Percentiles rank a stretch among this genome's conserved stretches.
phyloP scores from a whole-genome alignment of 169 alveolate species.

The Plasmodium vivax region DNA sequence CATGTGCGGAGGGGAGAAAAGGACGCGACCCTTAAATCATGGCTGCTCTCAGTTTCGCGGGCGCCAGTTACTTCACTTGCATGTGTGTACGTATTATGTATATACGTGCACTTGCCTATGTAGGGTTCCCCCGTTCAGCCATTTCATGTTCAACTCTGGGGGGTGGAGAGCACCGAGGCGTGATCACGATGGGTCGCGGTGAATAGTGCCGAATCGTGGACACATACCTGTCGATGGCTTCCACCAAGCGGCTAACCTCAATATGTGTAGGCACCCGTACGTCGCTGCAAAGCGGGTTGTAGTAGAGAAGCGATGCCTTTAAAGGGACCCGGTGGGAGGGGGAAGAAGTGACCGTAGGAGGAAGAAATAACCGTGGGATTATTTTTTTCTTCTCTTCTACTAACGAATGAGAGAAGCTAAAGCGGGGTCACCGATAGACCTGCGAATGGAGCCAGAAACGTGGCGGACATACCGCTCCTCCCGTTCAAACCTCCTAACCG shows the following conservation, averaged over 20 bases:
- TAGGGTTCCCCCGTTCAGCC: not conserved
- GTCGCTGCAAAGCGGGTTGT: not conserved
- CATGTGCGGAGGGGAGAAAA: not conserved
- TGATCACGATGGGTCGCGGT: not conserved
- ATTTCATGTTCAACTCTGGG: not conserved
- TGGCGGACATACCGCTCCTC: not conserved
- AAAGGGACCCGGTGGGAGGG: not conserved
- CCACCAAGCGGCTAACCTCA: not conserved
- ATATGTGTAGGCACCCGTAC: not conserved
- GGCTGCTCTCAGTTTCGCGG: not conserved
- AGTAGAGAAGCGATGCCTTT: not conserved
- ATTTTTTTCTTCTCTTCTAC: too few relatives aligned
- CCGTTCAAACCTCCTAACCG: not conserved
- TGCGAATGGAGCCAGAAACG: not conserved
- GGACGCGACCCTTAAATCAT: not conserved
- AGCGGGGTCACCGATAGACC: not conserved
- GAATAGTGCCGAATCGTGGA: not conserved
- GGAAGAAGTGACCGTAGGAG: too few relatives aligned
- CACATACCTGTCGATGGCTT: not conserved
- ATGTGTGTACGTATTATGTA: not conserved
- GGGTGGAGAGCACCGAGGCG: not conserved
- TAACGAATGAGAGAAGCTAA: not conserved
- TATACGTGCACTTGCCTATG: not conserved
- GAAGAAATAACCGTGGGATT: too few relatives aligned
- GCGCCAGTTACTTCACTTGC: not conserved